phyloP scores from a whole-genome alignment of 305 asterid genomes.

The Salvia sclarea region DNA sequence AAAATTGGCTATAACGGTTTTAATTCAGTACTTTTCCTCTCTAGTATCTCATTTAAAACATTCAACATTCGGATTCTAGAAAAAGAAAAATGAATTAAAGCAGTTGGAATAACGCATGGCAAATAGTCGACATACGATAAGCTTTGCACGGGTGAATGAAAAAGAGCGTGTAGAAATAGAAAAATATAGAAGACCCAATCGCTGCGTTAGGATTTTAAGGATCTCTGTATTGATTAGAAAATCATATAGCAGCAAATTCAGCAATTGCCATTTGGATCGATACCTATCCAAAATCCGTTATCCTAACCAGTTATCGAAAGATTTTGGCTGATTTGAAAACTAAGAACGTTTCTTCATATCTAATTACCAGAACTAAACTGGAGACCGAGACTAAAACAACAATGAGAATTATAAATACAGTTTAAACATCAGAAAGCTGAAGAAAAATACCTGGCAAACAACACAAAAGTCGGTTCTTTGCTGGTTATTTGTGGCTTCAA shows the following conservation, averaged over 20 bases:
- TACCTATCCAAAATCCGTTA: too few species aligned
- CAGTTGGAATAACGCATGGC: background rate
- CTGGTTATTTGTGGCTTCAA: slow-evolving; percentile 43
- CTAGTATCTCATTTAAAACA: too few species aligned
- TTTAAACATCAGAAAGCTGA: background rate
- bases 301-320: too few species aligned
- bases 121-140: background rate
- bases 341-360: background rate
- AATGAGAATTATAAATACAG: background rate
- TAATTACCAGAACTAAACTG: background rate
- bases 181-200: too few species aligned
- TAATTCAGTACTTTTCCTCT: too few species aligned
- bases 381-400: background rate
- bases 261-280: too few species aligned
- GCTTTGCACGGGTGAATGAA: too few species aligned
- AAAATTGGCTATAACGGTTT: too few species aligned
- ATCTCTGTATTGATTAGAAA: background rate
- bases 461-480: slow-evolving; percentile 52
- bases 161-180: too few species aligned
- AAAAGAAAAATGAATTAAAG: too few species aligned
- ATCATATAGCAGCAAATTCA: background rate
- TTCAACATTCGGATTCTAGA: too few species aligned
- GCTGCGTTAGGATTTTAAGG: background rate
- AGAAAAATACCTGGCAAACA: slow-evolving; percentile 66
- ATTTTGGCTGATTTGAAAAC: too few species aligned